These are phyloP conservation scores for Gymnopilus junonius DNA, from an alignment of 768 basidiomycete species.

Conservation along the genomic window DNA sequence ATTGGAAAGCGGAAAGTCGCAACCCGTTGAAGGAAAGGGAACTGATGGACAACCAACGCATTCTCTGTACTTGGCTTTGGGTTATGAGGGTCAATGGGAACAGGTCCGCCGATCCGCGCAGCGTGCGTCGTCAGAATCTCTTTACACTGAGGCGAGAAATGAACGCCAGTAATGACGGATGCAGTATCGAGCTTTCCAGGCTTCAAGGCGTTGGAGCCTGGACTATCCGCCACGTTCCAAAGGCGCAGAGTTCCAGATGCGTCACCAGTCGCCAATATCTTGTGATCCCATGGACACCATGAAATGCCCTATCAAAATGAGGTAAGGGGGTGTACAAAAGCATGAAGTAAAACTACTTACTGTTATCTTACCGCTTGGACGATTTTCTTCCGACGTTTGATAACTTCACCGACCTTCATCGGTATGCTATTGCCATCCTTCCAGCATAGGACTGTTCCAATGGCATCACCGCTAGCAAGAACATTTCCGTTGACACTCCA, in stretches of 20 bases:
- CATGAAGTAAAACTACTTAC: constrained; percentile 35
- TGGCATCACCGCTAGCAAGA: constrained; percentile 78
- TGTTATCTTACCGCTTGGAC: constrained; percentile 67
- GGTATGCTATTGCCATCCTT: constrained; percentile 59
- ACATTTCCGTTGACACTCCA: constrained; percentile 73
- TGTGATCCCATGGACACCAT: constrained; percentile 86
- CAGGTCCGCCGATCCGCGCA: constrained; percentile 17
- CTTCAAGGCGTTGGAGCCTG: constrained; percentile 38
- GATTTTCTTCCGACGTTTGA: constrained; percentile 66
- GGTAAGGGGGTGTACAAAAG: not conserved
- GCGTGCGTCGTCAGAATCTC: constrained; percentile 87
- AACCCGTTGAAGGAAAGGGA: constrained; percentile 65
- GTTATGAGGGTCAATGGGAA: constrained; percentile 5
- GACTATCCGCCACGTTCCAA: constrained; percentile 44
- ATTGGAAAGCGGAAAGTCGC: constrained; percentile 39
- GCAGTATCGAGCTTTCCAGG: constrained; percentile 52
- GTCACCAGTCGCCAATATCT: constrained; percentile 77
- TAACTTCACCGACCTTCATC: constrained; percentile 58
- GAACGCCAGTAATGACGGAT: constrained; percentile 69
- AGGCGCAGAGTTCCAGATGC: constrained; percentile 47
- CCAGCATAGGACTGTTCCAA: constrained; percentile 80
- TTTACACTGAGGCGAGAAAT: constrained; percentile 81
- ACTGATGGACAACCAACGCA: constrained; percentile 55
- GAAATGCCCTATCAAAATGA: constrained; percentile 63
- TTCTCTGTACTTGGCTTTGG: constrained; percentile 33